Percentiles rank a stretch among this genome's conserved stretches.
Conservation (phyloP, 768 basidiomycete genomes). For the Naganishia onofrii region DNA sequence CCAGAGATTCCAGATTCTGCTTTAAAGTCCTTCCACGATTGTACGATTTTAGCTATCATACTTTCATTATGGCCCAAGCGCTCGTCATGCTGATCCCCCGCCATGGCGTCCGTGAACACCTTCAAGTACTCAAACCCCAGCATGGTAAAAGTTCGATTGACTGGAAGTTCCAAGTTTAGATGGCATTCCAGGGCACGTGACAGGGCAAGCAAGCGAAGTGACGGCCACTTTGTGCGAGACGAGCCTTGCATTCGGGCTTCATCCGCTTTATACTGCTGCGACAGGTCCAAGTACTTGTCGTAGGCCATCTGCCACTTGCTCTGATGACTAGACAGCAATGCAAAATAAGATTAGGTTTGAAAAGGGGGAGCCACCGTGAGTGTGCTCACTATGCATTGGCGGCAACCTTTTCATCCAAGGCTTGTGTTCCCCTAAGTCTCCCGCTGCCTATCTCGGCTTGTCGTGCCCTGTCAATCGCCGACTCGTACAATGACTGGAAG, state of each 20-base stretch:
- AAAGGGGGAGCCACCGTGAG: neutral
- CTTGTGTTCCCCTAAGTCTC: conserved; percentile 78
- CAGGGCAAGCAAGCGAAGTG: conserved; percentile 25
- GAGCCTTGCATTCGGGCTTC: conserved; percentile 3
- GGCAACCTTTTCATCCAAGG: conserved; percentile 79
- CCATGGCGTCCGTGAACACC: neutral
- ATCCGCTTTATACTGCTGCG: conserved; percentile 23
- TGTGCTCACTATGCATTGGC: conserved; percentile 77
- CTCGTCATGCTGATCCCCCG: neutral
- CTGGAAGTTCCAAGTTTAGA: neutral
- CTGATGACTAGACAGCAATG: conserved; percentile 7
- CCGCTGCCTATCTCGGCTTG: conserved; percentile 79
- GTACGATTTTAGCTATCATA: neutral
- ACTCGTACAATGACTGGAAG: conserved; percentile 19
- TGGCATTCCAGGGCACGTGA: conserved; percentile 26
- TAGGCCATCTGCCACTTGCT: conserved; percentile 16
- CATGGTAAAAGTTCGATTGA: conserved; percentile 10
- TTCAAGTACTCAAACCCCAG: conserved; percentile 30
- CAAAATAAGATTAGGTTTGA: neutral
- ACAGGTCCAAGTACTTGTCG: conserved; percentile 20
- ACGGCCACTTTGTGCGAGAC: conserved; percentile 10
- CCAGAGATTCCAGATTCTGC: neutral
- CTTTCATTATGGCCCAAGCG: no score
- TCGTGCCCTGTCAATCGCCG: conserved; percentile 63
- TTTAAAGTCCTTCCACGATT: conserved; percentile 9